A percentile compares a stretch with the other conserved stretches of the same genome.
Conservation (phyloP, 345 rosid species). For the Eucalyptus regnans region DNA sequence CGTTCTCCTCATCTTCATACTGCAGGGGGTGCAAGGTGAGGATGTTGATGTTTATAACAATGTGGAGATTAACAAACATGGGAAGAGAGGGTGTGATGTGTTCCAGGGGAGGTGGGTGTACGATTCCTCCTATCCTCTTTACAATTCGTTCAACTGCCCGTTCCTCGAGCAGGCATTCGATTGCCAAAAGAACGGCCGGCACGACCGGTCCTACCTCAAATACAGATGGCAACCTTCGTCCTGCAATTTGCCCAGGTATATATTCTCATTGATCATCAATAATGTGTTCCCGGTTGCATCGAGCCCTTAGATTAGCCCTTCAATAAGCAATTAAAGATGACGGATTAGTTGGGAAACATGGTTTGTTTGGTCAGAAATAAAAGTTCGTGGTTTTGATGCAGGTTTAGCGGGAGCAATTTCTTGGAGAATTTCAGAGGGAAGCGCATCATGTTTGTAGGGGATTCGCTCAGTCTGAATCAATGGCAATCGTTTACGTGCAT, state of each 20-base stretch:
- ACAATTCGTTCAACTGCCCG: constrained; percentile 24
- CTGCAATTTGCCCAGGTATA: constrained; percentile 46
- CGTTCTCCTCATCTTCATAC: background rate
- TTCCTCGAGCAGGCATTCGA: constrained; percentile 44
- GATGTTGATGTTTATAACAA: background rate
- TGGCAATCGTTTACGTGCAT: constrained; percentile 92
- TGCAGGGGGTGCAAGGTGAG: background rate
- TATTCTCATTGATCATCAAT: background rate
- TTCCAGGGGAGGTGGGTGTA: constrained; percentile 54
- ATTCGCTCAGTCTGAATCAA: constrained; percentile 69
- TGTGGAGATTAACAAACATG: background rate
- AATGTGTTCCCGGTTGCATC: background rate
- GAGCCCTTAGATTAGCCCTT: background rate
- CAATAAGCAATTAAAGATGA: background rate
- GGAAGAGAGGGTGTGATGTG: constrained; percentile 7
- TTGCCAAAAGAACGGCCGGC: constrained; percentile 44
- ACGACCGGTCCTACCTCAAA: constrained; percentile 43
- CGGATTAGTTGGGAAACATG: background rate
- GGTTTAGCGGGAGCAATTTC: constrained; percentile 50
- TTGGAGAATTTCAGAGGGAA: constrained; percentile 37
- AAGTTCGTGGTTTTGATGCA: background rate
- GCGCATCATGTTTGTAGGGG: constrained; percentile 72
- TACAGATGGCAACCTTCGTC: constrained; percentile 54
- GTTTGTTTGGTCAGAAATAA: background rate
- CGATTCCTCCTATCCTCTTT: constrained; percentile 44